Conservation (phyloP, 2,329 filamentous ascomycete genomes). For the Cladophialophora yegresii region DNA sequence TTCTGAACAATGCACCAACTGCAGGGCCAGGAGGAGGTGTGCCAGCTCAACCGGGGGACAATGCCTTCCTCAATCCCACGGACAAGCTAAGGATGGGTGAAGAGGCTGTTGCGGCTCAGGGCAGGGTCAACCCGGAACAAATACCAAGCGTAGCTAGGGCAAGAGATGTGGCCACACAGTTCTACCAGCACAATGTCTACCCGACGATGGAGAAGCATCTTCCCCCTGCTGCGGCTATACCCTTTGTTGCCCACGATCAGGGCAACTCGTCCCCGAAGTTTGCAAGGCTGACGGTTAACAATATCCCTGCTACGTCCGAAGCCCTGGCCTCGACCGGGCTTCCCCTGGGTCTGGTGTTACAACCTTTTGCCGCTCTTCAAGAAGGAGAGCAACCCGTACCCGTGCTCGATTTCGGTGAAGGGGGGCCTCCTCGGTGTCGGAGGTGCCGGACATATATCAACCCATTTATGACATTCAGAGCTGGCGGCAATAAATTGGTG, state of each 20-base stretch:
- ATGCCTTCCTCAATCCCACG: constrained; percentile 27
- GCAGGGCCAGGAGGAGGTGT: constrained; percentile 41
- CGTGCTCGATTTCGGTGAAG: constrained; percentile 90
- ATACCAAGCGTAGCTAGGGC: constrained; percentile 87
- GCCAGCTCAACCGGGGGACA: constrained; percentile 35
- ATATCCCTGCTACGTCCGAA: constrained; percentile 81
- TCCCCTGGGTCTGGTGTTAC: constrained; percentile 82
- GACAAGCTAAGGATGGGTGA: constrained; percentile 46
- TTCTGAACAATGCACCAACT: constrained; percentile 43
- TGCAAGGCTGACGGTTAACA: constrained; percentile 87
- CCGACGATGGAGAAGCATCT: constrained; percentile 94
- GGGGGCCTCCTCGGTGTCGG: constrained; percentile 84
- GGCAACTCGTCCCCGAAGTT: constrained; percentile 96
- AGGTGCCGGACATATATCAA: constrained; percentile 97
- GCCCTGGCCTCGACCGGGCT: constrained; percentile 77
- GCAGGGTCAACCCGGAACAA: constrained; percentile 83
- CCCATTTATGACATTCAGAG: constrained; percentile 96
- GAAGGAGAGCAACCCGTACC: constrained; percentile 84
- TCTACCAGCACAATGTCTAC: constrained; percentile 85
- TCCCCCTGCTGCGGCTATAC: constrained; percentile 81
- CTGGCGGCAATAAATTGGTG: constrained; percentile 92
- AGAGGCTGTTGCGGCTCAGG: constrained; percentile 65
- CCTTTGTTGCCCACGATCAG: constrained; percentile 93
- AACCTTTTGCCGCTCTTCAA: constrained; percentile 81
- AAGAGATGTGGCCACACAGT: constrained; percentile 76